Conservation (phyloP, 257 asterid species). For the Capsicum pubescens region DNA sequence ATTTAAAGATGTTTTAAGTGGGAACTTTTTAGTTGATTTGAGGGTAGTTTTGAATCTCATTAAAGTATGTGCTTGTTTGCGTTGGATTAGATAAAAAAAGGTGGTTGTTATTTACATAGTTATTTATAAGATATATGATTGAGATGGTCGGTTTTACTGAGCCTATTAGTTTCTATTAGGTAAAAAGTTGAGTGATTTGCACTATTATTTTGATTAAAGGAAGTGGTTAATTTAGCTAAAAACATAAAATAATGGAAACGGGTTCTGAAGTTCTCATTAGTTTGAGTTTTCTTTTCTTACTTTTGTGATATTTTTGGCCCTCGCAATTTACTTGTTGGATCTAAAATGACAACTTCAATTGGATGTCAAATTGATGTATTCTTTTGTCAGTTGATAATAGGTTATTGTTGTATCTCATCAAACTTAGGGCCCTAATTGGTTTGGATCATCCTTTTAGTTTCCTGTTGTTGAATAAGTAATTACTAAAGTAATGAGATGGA, state of each 20-base stretch:
- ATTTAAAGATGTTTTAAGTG: too few species aligned
- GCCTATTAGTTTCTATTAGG: background rate
- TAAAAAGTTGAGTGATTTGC: background rate
- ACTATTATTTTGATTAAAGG: background rate
- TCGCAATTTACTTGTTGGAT: too few species aligned
- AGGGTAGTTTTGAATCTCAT: background rate
- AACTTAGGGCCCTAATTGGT: background rate
- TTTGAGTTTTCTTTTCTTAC: too few species aligned
- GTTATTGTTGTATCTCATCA: background rate
- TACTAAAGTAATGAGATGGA: background rate
- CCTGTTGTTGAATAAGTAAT: background rate
- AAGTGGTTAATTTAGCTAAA: background rate
- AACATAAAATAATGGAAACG: too few species aligned
- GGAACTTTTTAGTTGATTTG: background rate
- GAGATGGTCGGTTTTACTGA: background rate
- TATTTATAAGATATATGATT: background rate
- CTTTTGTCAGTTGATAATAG: background rate
- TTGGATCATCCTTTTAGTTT: background rate
- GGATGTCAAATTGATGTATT: background rate
- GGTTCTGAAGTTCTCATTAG: too few species aligned
- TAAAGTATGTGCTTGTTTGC: background rate
- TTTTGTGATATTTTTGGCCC: too few species aligned
- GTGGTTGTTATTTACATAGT: too few species aligned
- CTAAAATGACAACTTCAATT: background rate
- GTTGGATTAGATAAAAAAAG: background rate